Evolutionary conservation across 805 yeast species (phyloP).

Genomic region (Blastobotrys terrestris): DNA sequence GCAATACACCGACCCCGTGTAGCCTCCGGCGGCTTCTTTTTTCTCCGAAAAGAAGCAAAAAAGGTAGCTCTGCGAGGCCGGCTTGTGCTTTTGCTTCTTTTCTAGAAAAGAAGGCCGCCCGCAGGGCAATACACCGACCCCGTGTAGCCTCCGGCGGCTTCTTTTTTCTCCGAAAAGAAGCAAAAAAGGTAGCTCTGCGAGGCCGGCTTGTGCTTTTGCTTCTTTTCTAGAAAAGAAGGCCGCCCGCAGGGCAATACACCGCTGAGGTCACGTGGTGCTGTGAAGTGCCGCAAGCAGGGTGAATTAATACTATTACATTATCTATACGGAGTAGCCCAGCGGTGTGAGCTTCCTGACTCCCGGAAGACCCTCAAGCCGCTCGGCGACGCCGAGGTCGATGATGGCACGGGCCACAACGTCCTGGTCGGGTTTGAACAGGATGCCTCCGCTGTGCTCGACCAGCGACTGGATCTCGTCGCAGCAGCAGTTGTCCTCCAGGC

Average conservation of each 20-base stretch:
- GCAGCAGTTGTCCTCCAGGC: background rate
- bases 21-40: background rate
- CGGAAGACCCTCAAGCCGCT: constrained; percentile 1
- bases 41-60: background rate
- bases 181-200: background rate
- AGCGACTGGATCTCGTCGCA: background rate
- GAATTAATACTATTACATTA: no score
- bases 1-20: no score
- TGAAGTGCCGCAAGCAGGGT: no score
- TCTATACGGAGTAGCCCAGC: background rate
- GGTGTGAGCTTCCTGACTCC: background rate
- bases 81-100: background rate
- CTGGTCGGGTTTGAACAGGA: background rate
- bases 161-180: background rate
- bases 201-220: background rate
- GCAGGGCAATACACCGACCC: background rate
- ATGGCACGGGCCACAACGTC: background rate
- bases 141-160: background rate
- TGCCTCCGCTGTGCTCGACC: background rate
- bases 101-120: background rate
- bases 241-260: background rate
- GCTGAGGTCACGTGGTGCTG: no score
- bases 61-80: background rate
- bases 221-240: background rate
- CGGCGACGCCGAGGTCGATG: constrained; percentile 16